Conservation (phyloP, 2,329 filamentous ascomycete genomes). For the Apiospora pterosperma region DNA sequence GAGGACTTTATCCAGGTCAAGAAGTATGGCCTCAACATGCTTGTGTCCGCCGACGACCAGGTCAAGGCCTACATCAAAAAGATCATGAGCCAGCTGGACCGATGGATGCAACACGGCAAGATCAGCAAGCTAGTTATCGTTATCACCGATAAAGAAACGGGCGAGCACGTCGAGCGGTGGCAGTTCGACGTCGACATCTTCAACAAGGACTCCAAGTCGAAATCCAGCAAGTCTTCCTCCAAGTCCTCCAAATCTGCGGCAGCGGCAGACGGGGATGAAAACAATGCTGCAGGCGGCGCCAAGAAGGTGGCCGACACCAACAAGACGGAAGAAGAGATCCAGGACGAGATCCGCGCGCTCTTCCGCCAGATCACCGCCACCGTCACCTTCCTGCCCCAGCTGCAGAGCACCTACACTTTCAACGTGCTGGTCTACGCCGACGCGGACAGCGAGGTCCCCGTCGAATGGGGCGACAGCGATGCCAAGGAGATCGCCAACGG, state of each 20-base stretch:
- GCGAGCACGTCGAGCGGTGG: conserved; percentile 94
- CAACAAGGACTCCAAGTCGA: conserved; percentile 37
- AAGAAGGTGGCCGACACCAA: conserved; percentile 41
- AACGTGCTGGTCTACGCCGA: conserved; percentile 98
- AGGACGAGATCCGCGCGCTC: conserved; percentile 91
- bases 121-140: conserved; percentile 97
- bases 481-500: conserved; percentile 94
- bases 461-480: conserved; percentile 98
- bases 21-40: conserved; percentile 99
- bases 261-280: conserved; percentile 17
- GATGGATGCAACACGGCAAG: conserved; percentile 96
- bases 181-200: conserved; percentile 76
- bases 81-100: conserved; percentile 96
- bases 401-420: conserved; percentile 94
- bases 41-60: conserved; percentile 94
- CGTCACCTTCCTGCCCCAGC: conserved; percentile 92
- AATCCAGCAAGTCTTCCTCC: conserved; percentile 16
- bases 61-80: conserved; percentile 99
- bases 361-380: conserved; percentile 98
- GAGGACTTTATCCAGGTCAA: conserved; percentile 98
- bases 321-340: conserved; percentile 91
- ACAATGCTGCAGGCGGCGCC: conserved; percentile 27
- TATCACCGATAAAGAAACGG: conserved; percentile 94
- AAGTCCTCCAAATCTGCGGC: conserved; percentile 35
- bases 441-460: conserved; percentile 90